A percentile compares a stretch with the other conserved stretches of the same genome.
Conservation (phyloP, 2,329 filamentous ascomycete genomes). For the Blumeriella jaapii region DNA sequence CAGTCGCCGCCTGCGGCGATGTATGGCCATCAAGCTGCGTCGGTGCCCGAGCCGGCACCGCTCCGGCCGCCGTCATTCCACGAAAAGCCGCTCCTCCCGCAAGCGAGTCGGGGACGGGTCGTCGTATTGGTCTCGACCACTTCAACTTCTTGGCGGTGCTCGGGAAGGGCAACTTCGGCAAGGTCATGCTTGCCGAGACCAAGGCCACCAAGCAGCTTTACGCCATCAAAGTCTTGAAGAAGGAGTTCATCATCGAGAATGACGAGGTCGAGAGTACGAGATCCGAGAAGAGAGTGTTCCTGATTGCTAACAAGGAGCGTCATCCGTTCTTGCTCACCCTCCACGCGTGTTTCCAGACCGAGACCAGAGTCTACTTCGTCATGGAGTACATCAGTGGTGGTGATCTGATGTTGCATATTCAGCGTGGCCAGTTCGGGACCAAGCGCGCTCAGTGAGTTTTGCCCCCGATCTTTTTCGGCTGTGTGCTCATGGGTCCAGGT, state of each 20-base stretch:
- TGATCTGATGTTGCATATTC: slow-evolving; percentile 98
- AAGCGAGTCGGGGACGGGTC: slow-evolving; percentile 60
- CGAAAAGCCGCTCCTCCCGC: slow-evolving; percentile 58
- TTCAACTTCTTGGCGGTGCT: slow-evolving; percentile 98
- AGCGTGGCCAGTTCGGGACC: slow-evolving; percentile 87
- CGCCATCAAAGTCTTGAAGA: slow-evolving; percentile 98
- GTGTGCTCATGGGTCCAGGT: slow-evolving; percentile 39
- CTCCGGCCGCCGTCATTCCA: slow-evolving; percentile 26
- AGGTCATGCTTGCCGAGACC: slow-evolving; percentile 98
- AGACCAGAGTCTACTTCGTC: slow-evolving; percentile 96
- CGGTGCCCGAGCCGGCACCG: slow-evolving; percentile 20
- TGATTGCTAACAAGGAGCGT: slow-evolving; percentile 92
- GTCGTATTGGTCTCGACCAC: slow-evolving; percentile 88
- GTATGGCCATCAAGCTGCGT: slow-evolving; percentile 13
- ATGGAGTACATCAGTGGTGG: slow-evolving; percentile 99
- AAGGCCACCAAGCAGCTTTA: slow-evolving; percentile 88
- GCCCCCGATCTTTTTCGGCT: slow-evolving; percentile 3
- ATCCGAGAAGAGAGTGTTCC: slow-evolving; percentile 93
- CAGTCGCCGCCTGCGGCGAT: slow-evolving; percentile 19
- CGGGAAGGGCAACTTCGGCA: slow-evolving; percentile 98
- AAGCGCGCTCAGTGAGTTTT: slow-evolving; percentile 81
- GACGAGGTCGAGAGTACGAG: slow-evolving; percentile 97
- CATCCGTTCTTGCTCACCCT: slow-evolving; percentile 93
- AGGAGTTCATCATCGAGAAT: slow-evolving; percentile 99
- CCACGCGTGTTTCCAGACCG: slow-evolving; percentile 97